These are phyloP conservation scores for Mytilinidion resinicola DNA, from an alignment of 495 filamentous ascomycete species.

Conservation along the genomic window DNA sequence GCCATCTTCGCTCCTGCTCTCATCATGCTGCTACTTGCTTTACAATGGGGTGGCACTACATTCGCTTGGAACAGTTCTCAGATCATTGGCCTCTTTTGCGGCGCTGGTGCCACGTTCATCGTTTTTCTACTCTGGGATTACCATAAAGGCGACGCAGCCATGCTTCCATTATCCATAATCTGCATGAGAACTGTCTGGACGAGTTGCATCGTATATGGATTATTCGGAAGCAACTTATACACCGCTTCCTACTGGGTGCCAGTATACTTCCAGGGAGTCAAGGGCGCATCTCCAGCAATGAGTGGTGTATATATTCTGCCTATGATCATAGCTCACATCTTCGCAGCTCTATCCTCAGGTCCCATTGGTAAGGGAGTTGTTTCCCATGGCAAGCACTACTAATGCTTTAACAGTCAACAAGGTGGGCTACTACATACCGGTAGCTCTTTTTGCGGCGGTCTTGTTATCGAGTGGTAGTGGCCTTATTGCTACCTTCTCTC, in stretches of 20 bases:
- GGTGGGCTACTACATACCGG: background rate
- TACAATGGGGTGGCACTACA: constrained; percentile 28
- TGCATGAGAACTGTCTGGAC: constrained; percentile 5
- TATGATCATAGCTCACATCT: background rate
- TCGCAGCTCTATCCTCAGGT: background rate
- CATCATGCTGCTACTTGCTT: constrained; percentile 19
- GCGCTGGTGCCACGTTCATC: constrained; percentile 22
- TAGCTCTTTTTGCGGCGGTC: background rate
- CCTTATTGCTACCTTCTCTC: background rate
- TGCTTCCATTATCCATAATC: constrained; percentile 14
- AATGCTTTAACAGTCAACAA: background rate
- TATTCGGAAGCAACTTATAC: constrained; percentile 8
- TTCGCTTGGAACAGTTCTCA: constrained; percentile 28
- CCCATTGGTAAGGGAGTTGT: background rate
- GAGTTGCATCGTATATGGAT: constrained; percentile 2
- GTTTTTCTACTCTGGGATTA: constrained; percentile 11
- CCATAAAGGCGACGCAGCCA: constrained; percentile 5
- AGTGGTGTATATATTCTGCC: constrained; percentile 10
- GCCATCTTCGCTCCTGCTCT: constrained; percentile 13
- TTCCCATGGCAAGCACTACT: background rate
- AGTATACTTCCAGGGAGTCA: constrained; percentile 38
- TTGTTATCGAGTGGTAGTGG: background rate
- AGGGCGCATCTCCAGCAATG: constrained; percentile 7
- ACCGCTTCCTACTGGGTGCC: constrained; percentile 24
- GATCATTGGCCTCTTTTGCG: constrained; percentile 43